Percentiles rank a stretch among this genome's conserved stretches.
phyloP scores from a whole-genome alignment of 2,329 filamentous ascomycete species.

The Fusarium heterosporum region DNA sequence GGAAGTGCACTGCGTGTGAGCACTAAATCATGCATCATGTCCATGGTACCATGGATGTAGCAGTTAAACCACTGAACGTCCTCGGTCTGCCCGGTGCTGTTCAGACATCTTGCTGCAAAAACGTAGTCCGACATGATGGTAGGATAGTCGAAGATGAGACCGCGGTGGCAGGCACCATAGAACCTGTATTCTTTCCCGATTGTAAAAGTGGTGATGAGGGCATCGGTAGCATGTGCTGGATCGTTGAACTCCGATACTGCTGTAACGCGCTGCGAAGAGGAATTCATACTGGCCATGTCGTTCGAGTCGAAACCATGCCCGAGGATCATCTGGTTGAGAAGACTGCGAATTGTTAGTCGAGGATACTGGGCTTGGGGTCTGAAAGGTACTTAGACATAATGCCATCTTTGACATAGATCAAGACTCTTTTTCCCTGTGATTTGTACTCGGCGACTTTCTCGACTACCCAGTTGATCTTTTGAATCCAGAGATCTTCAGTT shows the following conservation, averaged over 20 bases:
- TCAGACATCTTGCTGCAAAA: not conserved
- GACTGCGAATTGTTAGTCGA: not conserved
- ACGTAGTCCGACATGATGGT: not conserved
- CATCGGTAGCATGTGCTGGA: not conserved
- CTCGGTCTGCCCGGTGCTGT: not conserved
- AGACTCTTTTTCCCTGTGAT: not conserved
- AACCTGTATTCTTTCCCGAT: not conserved
- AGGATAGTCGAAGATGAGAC: not conserved
- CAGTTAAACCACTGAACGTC: not conserved
- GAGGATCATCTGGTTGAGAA: not conserved
- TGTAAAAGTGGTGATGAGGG: not conserved
- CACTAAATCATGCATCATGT: not conserved
- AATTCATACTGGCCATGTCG: not conserved
- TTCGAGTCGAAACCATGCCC: not conserved
- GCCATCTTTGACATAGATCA: not conserved
- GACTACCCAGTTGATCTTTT: not conserved
- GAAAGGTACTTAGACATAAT: not conserved
- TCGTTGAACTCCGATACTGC: not conserved
- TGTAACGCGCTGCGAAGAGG: fast-evolving
- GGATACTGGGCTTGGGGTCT: fast-evolving
- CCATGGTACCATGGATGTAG: not conserved
- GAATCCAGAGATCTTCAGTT: fast-evolving
- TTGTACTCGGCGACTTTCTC: not conserved
- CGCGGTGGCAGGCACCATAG: not conserved
- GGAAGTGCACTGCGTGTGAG: not conserved